Evolutionary conservation across 352 stramenopile species (phyloP).

Genomic region (Pythium folliculosum): DNA sequence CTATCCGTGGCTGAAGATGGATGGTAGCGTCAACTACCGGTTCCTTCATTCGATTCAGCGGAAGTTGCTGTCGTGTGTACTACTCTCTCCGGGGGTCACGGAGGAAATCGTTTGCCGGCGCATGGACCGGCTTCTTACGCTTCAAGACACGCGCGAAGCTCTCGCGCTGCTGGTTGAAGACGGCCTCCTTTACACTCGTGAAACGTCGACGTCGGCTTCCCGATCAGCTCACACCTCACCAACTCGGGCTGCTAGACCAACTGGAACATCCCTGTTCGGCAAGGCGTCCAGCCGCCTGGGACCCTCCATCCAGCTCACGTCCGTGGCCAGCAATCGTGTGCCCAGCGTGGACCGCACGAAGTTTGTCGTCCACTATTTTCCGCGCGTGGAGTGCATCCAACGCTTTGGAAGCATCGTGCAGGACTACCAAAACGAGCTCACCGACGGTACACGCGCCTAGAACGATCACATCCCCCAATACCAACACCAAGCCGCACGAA

Average conservation of each 20-base stretch:
- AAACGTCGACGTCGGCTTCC: conserved; percentile 7
- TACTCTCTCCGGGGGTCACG: conserved; percentile 58
- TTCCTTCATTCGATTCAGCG: conserved; percentile 81
- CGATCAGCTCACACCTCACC: neutral
- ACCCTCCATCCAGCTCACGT: conserved; percentile 12
- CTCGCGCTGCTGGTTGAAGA: conserved; percentile 72
- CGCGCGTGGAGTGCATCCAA: conserved; percentile 77
- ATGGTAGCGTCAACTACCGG: conserved; percentile 68
- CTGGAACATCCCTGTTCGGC: conserved; percentile 36
- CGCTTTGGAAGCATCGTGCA: conserved; percentile 77
- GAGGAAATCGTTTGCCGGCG: conserved; percentile 54
- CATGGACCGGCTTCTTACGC: conserved; percentile 61
- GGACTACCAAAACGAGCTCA: conserved; percentile 63
- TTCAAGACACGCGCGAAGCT: conserved; percentile 76
- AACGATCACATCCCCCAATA: conserved; percentile 17
- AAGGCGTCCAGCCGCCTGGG: conserved; percentile 6
- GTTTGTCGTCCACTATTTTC: conserved; percentile 73
- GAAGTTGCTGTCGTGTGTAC: conserved; percentile 60
- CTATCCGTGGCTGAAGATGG: conserved; percentile 85
- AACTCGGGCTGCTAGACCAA: neutral
- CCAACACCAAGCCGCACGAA: neutral
- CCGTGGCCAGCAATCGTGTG: conserved; percentile 19
- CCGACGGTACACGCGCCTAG: conserved; percentile 21
- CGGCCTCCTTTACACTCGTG: conserved; percentile 65
- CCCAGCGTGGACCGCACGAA: conserved; percentile 48